Percentiles rank a stretch among this genome's conserved stretches.
phyloP scores from a whole-genome alignment of 148 eudicot genomes.

The Cornus suecica region DNA sequence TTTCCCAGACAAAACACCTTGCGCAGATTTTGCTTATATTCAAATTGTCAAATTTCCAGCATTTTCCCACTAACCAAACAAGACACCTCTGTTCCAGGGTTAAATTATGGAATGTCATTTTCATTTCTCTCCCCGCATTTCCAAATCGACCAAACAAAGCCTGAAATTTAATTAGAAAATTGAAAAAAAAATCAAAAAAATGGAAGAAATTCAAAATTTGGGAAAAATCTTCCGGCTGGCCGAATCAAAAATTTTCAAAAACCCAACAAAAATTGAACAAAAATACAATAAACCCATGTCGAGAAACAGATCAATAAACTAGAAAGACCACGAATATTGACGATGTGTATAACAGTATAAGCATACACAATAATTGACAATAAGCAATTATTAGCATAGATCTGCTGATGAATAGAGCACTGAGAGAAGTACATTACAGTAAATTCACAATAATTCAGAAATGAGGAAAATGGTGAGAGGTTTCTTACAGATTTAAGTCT shows the following conservation, averaged over 20 bases:
- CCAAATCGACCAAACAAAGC: constrained; percentile 1
- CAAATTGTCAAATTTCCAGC: neutral
- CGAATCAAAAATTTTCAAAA: neutral
- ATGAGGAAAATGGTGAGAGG: constrained; percentile 2
- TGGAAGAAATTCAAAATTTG: neutral
- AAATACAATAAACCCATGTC: neutral
- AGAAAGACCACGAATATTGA: neutral
- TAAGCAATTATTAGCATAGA: no score
- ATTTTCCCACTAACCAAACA: neutral
- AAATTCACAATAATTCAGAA: neutral
- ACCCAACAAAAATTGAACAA: neutral
- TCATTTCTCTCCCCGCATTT: neutral
- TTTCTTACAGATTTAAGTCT: constrained; percentile 10
- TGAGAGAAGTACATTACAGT: constrained; percentile 1
- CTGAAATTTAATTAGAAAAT: no score
- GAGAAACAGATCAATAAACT: neutral
- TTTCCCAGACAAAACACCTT: neutral
- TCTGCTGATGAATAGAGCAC: neutral
- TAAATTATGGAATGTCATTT: neutral
- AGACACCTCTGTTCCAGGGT: neutral
- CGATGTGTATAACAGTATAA: no score
- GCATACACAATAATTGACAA: no score
- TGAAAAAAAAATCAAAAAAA: no score
- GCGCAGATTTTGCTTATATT: neutral
- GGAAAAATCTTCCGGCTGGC: no score